Evolutionary conservation across 179 eudicot genomes (phyloP), one percentile per base, ranked within the genome.

Genomic region (Corrigiola litoralis): DNA sequence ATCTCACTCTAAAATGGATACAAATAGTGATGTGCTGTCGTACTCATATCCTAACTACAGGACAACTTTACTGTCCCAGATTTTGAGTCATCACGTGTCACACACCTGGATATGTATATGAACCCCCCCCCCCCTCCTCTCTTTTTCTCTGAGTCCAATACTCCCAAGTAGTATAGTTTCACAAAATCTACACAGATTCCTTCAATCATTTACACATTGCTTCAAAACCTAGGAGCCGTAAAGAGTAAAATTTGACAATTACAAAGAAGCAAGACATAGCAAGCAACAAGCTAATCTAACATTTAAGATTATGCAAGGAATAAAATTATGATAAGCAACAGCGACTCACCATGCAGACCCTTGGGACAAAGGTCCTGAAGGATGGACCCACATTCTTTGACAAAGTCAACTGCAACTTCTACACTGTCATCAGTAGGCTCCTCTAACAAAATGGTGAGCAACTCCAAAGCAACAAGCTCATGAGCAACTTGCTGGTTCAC

Each of bases 381-480:
- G 55, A 84, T 85, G 31, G 86, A 83, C 24, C 96, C 97, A 49
- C 95, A 89, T 66, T 90, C 94, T 0, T 88, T 91, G 40, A 87
- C 95, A 59, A 92, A 92, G 9, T 90, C 97, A 45, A 87, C 96
- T 32, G 97, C 96, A n/a, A 92, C 96, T 73, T 92, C 97, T 41
- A 92, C 96, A 66, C 96, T 87, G 29, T 92, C 97, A 71, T 92
- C 97, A 2, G 95, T 83, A 37, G 96, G 96, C 65, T 87, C 79
- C 41, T 83, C 95, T 75, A 92, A 70, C 65, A 92, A 59, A 60
- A 84, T 70, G 3, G 86, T 86, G 14, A 85, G 84, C 70, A 92
- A 74, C 66, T 92, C 96, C 67, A 92, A 68, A 20, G 96, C 97
- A 53, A 92, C 81, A 38, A 89, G 80, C 88, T 89, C 97, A 31